Conservation (phyloP, 768 basidiomycete genomes). For the Serendipita sp. region DNA sequence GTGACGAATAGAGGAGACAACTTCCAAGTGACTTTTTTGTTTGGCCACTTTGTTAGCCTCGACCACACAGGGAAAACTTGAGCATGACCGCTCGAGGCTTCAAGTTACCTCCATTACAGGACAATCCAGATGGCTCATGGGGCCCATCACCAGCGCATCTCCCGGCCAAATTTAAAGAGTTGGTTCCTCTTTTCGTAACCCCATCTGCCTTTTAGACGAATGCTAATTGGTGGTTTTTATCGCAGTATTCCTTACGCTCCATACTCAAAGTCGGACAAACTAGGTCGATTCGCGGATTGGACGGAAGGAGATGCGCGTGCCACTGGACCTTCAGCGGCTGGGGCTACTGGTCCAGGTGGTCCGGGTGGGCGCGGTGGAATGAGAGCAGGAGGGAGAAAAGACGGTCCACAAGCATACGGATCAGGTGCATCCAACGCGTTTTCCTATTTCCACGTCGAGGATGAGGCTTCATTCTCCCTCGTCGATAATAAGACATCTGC, state of each 20-base stretch:
- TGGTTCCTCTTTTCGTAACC: conserved; percentile 10
- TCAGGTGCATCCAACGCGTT: conserved; percentile 83
- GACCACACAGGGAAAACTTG: neutral
- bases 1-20: neutral
- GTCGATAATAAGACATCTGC: conserved; percentile 74
- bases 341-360: conserved; percentile 26
- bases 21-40: conserved; percentile 2
- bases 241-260: conserved; percentile 82
- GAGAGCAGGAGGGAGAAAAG: conserved; percentile 16
- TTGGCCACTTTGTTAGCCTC: conserved; percentile 4
- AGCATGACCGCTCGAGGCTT: conserved; percentile 45
- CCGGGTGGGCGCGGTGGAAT: conserved; percentile 28
- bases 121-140: conserved; percentile 90
- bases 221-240: neutral
- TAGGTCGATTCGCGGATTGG: conserved; percentile 97
- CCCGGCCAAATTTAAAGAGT: conserved; percentile 85
- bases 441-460: conserved; percentile 94
- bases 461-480: conserved; percentile 90
- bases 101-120: conserved; percentile 70
- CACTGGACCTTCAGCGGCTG: conserved; percentile 16
- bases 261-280: conserved; percentile 96
- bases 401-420: conserved; percentile 73
- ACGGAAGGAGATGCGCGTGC: conserved; percentile 56
- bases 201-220: neutral
- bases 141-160: conserved; percentile 69